Base-by-base conservation (phyloP, 2,329 filamentous ascomycete species). In the Calonectria hawksworthii region DNA sequence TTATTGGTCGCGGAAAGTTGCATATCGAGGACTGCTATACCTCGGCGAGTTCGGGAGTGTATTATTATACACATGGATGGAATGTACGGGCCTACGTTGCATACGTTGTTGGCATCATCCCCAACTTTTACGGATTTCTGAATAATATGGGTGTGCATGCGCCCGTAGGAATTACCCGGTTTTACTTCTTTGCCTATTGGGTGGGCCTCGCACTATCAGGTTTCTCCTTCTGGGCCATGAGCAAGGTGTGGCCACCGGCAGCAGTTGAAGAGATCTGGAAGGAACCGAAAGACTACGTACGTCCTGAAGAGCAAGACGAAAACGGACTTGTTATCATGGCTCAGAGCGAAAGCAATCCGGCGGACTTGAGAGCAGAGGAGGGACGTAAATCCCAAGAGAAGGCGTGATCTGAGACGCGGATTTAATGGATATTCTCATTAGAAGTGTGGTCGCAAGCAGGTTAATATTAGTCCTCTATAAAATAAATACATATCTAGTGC, bases 1-100 rank as follows among this genome's bases (percentile, higher is more conserved):
- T 87, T 23, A 81, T 88, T 8, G n/a, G 41, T 11, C 65, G 66
- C 1, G 72, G 72, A 21, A 59, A 41, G 9, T 52, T 70, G 13
- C 23, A 70, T 18, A 66, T 74, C 7, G 44, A 47, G 14, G 66
- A 74, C 59, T 70, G 66, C 28, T 74, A 36, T 41, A 66, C 67
- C 2, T 34, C 66, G 1, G 54, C 56, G 2, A 66, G 64, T 21
- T 65, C 72, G 13, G 72, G 72, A 11, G 34, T 38, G 8, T 74
- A 74, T 41, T 64, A 74, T 41, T 74, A 66, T 14, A 70, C 59
- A 1, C 72, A 70, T 30, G 72, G 72, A 0, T 70, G 66, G 66
- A 74, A 74, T 16, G 10, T 74, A 1, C 32, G 72, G 28, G 66
- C 72, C 9, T 70, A 70, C 21, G 67, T 59, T n/a, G 72, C 72